A percentile compares a stretch with the other conserved stretches of the same genome.
Evolutionary conservation across 768 basidiomycete species (phyloP).

Genomic region (Tulasnella sp.): DNA sequence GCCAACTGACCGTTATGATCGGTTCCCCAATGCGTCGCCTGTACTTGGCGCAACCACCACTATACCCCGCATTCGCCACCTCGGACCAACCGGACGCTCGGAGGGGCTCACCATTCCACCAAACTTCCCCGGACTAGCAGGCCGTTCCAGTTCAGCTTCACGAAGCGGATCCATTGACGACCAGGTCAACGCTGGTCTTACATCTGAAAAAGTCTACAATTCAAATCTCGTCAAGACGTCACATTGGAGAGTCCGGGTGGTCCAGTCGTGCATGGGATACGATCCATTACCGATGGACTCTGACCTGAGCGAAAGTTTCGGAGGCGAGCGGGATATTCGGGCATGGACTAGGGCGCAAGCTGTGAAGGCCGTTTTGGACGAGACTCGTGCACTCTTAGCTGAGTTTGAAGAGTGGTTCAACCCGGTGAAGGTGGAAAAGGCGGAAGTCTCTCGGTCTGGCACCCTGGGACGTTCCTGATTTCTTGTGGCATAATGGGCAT

Average conservation of each 20-base stretch:
- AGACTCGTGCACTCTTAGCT: constrained; percentile 60
- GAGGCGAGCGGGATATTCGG: constrained; percentile 34
- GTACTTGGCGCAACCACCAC: constrained; percentile 46
- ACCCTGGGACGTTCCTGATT: not conserved
- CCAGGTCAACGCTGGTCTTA: constrained; percentile 6
- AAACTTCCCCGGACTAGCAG: constrained; percentile 3
- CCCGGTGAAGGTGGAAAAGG: not conserved
- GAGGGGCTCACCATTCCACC: constrained; percentile 12
- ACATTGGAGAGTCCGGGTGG: constrained; percentile 55
- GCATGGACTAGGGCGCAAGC: constrained; percentile 63
- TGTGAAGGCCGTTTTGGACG: constrained; percentile 55
- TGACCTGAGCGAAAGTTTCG: not conserved
- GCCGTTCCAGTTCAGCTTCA: constrained; percentile 23
- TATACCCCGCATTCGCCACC: constrained; percentile 59
- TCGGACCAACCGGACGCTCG: constrained; percentile 56
- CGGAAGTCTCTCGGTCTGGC: not conserved
- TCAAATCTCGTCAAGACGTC: constrained; percentile 25
- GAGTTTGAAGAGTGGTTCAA: constrained; percentile 52
- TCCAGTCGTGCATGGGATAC: constrained; percentile 69
- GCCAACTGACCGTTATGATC: constrained; percentile 47
- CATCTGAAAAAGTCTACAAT: not conserved
- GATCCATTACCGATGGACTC: constrained; percentile 55
- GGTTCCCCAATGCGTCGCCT: constrained; percentile 47
- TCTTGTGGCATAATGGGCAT: not conserved
- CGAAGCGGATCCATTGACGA: constrained; percentile 12